A percentile compares a stretch with the other conserved stretches of the same genome.
These are phyloP conservation scores for Solanum infundibuliforme DNA, from an alignment of 257 asterid species.

Conservation along the genomic window DNA sequence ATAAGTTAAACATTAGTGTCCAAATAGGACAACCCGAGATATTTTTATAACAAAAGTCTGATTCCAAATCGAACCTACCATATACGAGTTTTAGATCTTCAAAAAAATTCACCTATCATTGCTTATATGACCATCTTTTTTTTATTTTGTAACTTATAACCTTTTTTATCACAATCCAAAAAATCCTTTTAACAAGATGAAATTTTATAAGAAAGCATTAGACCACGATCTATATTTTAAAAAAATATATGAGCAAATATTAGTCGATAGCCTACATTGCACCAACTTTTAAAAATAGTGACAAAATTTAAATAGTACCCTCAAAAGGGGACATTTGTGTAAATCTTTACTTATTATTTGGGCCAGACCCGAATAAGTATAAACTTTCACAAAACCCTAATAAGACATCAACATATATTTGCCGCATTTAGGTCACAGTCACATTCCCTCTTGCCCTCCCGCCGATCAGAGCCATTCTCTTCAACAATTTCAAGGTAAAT, in stretches of 20 bases:
- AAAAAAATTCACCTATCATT: not conserved
- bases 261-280: not conserved
- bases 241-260: not conserved
- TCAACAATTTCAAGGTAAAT: not conserved
- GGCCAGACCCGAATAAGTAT: not conserved
- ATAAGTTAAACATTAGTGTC: not conserved
- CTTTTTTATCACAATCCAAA: not conserved
- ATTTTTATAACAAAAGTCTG: too few species aligned
- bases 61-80: not conserved
- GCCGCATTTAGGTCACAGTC: not conserved
- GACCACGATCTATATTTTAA: not conserved
- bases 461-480: not conserved
- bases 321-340: not conserved
- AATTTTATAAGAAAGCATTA: not conserved
- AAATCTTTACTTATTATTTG: not conserved
- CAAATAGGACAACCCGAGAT: not conserved
- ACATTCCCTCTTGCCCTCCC: not conserved
- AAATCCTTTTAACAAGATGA: not conserved
- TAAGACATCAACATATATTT: not conserved
- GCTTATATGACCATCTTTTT: not conserved
- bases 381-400: not conserved
- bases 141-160: not conserved
- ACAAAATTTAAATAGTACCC: not conserved
- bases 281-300: not conserved
- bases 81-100: not conserved